Conservation (phyloP, 495 filamentous ascomycete genomes). For the Penicillium waksmanii region DNA sequence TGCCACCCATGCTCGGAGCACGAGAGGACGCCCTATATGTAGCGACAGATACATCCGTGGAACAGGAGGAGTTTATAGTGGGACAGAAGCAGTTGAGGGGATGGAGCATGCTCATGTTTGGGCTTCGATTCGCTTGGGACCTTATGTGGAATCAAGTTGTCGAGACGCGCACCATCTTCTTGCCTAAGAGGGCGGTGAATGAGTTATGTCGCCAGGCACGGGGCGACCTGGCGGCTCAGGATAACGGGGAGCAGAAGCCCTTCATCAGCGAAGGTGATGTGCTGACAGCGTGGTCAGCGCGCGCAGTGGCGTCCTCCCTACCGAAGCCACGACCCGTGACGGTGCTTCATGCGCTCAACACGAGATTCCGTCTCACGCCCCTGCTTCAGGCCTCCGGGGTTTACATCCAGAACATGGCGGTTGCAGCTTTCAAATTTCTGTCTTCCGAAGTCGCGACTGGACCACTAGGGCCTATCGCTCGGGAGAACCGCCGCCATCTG, state of each 20-base stretch:
- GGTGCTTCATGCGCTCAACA: slow-evolving; percentile 5
- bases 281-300: slow-evolving; percentile 18
- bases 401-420: slow-evolving; percentile 1
- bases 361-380: slow-evolving; percentile 17
- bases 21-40: slow-evolving; percentile 17
- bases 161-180: slow-evolving; percentile 11
- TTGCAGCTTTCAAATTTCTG: slow-evolving; percentile 15
- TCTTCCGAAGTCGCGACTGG: slow-evolving; percentile 8
- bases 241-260: neutral
- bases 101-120: slow-evolving; percentile 6
- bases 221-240: too few relatives aligned
- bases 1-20: slow-evolving; percentile 20
- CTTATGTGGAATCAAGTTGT: slow-evolving; percentile 7
- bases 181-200: slow-evolving; percentile 6
- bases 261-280: slow-evolving; percentile 22
- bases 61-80: slow-evolving; percentile 9
- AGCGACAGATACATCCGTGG: too few relatives aligned
- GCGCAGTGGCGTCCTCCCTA: slow-evolving; percentile 11
- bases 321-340: slow-evolving; percentile 14
- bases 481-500: slow-evolving; percentile 9
- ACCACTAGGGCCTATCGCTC: slow-evolving; percentile 12
- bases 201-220: too few relatives aligned
- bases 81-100: slow-evolving; percentile 14
- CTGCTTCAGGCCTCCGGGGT: too few relatives aligned
- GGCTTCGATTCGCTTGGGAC: slow-evolving; percentile 17